Evolutionary conservation across 208 protist species (phyloP), one percentile per base, ranked within the genome.

Genomic region (Trypanosoma melophagium): DNA sequence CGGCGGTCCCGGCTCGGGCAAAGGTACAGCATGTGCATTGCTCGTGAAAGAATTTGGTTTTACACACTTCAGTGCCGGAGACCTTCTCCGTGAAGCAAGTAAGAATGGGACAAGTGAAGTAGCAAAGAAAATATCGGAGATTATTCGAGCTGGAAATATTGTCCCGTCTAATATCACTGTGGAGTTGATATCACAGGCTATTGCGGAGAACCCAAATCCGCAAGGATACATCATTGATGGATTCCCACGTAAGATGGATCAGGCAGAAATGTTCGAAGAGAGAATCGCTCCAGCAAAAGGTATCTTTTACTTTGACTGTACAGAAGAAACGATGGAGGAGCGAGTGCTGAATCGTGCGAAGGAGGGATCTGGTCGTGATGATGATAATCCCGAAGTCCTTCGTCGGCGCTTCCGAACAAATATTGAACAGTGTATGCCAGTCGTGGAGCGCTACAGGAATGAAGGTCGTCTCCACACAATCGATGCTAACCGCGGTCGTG

Each of bases 121-220:
- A 8, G 87, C 80, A 12, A 84, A 93, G 52, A 86, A 89, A 70
- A 93, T 96, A 47, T 59, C 81, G 21, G 72, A 83, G 4, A 76
- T 89, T 56, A 79, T 94, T 35, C 56, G 50, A n/a, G 24, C 50
- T 14, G 91, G 91, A 21, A 84, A 83, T 60, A 96, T 96, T 58
- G 91, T 96, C 3, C 89, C 89, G 7, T 87, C 80, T 42, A 89
- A 97, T 66, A 87, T 96, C 28, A 97, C 93, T 8, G 84, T 97
- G 45, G 83, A 81, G 47, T 79, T 96, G 24, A 67, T 97, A 16
- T 28, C 60, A 5, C 50, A 92, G 35, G 79, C 80, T n/a, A 91
- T 97, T 54, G 66, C 31, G 7, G 71, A 85, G 38, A 24, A 75
- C n/a, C 75, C 79, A 12, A 94, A 83, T 54, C 70, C 87, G 0